Conservation (phyloP, 2,329 filamentous ascomycete genomes). For the Fusarium irregulare region DNA sequence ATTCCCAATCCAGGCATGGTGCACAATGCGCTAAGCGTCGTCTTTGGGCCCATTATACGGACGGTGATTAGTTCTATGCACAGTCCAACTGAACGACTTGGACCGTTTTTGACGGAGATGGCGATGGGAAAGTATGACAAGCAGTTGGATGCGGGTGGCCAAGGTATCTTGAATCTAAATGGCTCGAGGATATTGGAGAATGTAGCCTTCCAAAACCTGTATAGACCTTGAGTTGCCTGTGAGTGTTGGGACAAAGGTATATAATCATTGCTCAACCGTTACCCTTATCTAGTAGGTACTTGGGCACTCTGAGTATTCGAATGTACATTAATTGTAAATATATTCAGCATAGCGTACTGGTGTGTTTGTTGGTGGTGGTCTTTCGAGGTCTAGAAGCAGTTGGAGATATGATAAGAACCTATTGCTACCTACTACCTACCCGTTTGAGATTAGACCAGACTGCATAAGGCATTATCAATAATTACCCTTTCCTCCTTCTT, state of each 20-base stretch:
- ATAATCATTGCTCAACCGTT: too few species aligned
- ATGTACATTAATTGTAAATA: too few species aligned
- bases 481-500: not conserved
- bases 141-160: not conserved
- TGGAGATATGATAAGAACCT: not conserved
- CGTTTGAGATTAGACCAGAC: not conserved
- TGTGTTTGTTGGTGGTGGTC: not conserved
- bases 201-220: slow-evolving; percentile 15
- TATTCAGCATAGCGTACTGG: too few species aligned
- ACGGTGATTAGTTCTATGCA: slow-evolving; percentile 8
- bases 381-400: slow-evolving; percentile 1
- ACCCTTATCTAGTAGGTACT: too few species aligned
- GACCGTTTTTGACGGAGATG: slow-evolving; percentile 24
- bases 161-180: slow-evolving; percentile 17
- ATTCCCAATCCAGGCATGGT: slow-evolving; percentile 20
- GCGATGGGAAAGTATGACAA: slow-evolving; percentile 34
- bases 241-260: too few species aligned
- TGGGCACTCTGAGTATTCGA: too few species aligned
- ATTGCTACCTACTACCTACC: slow-evolving; percentile 6
- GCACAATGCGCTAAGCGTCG: not conserved
- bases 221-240: not conserved
- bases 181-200: slow-evolving; percentile 33
- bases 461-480: not conserved
- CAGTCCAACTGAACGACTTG: slow-evolving; percentile 30
- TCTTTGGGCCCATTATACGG: slow-evolving; percentile 8